phyloP scores from a whole-genome alignment of 805 yeast genomes.

The Candida orba region DNA sequence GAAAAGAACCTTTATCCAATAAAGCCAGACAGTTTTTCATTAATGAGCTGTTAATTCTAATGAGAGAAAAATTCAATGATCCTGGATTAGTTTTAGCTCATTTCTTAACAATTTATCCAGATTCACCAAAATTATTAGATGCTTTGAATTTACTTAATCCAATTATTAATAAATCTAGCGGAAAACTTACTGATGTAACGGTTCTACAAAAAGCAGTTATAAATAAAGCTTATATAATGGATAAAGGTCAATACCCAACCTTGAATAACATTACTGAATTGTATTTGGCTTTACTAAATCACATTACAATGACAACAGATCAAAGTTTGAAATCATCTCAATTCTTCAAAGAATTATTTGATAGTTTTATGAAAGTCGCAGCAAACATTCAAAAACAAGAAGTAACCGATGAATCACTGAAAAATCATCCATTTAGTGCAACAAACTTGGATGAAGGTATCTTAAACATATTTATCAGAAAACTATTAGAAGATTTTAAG shows the following conservation, averaged over 20 bases:
- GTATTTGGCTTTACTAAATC: conserved; percentile 11
- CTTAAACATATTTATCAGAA: conserved; percentile 12
- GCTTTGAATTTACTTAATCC: conserved; percentile 14
- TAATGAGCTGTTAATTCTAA: conserved; percentile 13
- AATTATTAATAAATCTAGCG: conserved; percentile 4
- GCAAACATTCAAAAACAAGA: background rate
- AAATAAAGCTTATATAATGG: conserved; percentile 7
- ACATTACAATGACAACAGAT: conserved; percentile 4
- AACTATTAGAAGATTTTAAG: conserved; percentile 2
- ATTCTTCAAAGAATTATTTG: background rate
- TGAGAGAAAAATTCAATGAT: conserved; percentile 15
- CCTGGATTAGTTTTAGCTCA: conserved; percentile 18
- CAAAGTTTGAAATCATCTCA: background rate
- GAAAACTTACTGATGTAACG: background rate
- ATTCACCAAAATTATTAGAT: conserved; percentile 7
- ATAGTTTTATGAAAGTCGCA: background rate
- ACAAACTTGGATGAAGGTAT: conserved; percentile 14
- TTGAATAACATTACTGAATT: conserved; percentile 12
- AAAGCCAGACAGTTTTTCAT: conserved; percentile 3
- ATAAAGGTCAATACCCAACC: conserved; percentile 7
- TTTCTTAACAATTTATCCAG: conserved; percentile 15
- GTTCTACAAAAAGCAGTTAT: conserved; percentile 3
- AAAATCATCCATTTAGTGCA: conserved; percentile 10
- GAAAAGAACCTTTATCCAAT: background rate
- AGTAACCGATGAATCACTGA: background rate